phyloP scores from a whole-genome alignment of 176 grass and related monocot genomes.

The Canna indica region DNA sequence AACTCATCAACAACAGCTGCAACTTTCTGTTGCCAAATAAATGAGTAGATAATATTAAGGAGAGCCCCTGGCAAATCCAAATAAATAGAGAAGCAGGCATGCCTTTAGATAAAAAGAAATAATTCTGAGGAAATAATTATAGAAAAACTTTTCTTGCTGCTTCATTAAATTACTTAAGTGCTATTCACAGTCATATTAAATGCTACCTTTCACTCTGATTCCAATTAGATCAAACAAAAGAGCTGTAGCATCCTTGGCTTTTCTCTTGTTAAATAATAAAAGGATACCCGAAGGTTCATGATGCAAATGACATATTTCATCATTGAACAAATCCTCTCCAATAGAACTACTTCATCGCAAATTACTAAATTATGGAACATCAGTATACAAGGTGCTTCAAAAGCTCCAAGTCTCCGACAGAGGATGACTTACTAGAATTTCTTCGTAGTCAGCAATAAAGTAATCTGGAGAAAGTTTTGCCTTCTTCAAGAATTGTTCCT shows the following conservation, averaged over 20 bases:
- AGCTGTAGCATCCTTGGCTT: background rate
- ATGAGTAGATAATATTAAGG: conserved; percentile 8
- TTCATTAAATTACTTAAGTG: background rate
- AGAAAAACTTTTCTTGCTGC: background rate
- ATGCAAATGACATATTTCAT: background rate
- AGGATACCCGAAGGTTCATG: background rate
- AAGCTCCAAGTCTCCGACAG: background rate
- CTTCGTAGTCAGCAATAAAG: conserved; percentile 87
- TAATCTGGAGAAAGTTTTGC: conserved; percentile 92
- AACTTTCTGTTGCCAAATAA: conserved; percentile 63
- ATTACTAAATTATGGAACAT: background rate
- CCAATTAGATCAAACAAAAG: background rate
- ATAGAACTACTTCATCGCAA: background rate
- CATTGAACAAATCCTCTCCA: background rate
- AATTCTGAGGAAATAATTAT: background rate
- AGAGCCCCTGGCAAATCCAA: background rate
- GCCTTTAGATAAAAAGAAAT: background rate
- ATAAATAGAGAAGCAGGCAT: background rate
- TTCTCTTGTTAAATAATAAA: background rate
- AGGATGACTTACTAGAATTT: conserved; percentile 55
- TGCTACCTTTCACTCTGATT: background rate
- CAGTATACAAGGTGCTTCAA: background rate
- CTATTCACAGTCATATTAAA: background rate
- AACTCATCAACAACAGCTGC: conserved; percentile 77
- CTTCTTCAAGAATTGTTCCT: conserved; percentile 83